phyloP scores from a whole-genome alignment of 306 rosid species.

The Heteromeles arbutifolia region DNA sequence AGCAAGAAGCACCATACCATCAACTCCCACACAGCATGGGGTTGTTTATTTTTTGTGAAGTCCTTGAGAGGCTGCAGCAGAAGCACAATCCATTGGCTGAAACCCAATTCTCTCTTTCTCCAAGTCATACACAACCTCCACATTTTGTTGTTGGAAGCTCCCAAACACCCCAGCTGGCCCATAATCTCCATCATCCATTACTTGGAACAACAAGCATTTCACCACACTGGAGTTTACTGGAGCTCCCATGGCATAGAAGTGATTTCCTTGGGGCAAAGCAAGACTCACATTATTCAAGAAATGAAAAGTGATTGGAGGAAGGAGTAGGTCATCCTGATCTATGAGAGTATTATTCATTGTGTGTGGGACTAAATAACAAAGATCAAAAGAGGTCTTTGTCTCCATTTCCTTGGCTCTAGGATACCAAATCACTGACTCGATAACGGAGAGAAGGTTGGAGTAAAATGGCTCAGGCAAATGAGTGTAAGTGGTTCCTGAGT shows the following conservation, averaged over 20 bases:
- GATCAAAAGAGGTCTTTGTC: conserved; percentile 37
- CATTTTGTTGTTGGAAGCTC: conserved; percentile 51
- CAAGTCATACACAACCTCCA: conserved; percentile 51
- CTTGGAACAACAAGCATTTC: conserved; percentile 43
- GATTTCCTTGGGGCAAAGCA: conserved; percentile 33
- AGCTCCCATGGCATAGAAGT: conserved; percentile 48
- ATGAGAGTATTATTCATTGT: neutral
- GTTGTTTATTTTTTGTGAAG: neutral
- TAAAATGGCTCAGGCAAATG: conserved; percentile 47
- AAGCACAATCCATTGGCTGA: conserved; percentile 41
- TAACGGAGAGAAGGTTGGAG: conserved; percentile 35
- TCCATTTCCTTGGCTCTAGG: conserved; percentile 41
- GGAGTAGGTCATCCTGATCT: neutral
- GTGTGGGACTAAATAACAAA: conserved; percentile 39
- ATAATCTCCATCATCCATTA: conserved; percentile 28
- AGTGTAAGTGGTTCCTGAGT: conserved; percentile 55
- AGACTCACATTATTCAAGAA: conserved; percentile 39
- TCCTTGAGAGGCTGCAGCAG: conserved; percentile 30
- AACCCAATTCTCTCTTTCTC: conserved; percentile 46
- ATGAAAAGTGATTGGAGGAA: conserved; percentile 41
- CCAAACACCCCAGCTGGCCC: conserved; percentile 59
- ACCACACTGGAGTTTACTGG: conserved; percentile 38
- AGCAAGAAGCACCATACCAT: neutral
- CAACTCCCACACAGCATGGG: neutral
- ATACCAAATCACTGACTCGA: conserved; percentile 27